Evolutionary conservation across 441 rosid species (phyloP).

Genomic region (Gossypium gossypioides): DNA sequence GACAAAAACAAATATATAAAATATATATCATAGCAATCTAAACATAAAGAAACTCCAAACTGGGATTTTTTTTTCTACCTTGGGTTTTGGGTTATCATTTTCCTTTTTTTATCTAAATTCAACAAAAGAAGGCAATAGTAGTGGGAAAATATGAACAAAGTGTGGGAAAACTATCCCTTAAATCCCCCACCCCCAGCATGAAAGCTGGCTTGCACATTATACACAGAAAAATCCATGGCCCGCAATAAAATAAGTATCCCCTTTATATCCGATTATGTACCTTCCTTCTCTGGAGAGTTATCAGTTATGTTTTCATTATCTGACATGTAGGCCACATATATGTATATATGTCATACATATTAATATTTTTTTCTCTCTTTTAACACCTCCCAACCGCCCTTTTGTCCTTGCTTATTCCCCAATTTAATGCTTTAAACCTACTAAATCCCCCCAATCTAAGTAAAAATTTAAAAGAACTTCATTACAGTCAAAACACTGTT

Average conservation of each 20-base stretch:
- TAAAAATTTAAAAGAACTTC: background rate
- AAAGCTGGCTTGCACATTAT: conserved; percentile 4
- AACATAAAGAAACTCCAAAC: no score
- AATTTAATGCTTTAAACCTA: background rate
- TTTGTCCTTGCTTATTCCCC: background rate
- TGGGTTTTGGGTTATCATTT: background rate
- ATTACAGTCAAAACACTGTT: background rate
- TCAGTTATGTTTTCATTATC: background rate
- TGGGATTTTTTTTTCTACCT: background rate
- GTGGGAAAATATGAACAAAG: background rate
- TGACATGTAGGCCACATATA: background rate
- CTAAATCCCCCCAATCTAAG: background rate
- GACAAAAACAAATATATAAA: no score
- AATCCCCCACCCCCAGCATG: background rate
- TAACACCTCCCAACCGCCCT: background rate
- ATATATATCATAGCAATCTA: no score
- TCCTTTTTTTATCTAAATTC: background rate
- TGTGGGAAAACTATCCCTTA: background rate
- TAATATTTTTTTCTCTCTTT: background rate
- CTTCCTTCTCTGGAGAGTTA: conserved; percentile 6
- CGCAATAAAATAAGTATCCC: background rate
- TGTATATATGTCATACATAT: background rate
- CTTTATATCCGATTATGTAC: background rate
- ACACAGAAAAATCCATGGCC: background rate
- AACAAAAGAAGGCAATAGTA: background rate